phyloP scores from a whole-genome alignment of 1,139 yeast genomes.

The Geotrichum histeridarum region DNA sequence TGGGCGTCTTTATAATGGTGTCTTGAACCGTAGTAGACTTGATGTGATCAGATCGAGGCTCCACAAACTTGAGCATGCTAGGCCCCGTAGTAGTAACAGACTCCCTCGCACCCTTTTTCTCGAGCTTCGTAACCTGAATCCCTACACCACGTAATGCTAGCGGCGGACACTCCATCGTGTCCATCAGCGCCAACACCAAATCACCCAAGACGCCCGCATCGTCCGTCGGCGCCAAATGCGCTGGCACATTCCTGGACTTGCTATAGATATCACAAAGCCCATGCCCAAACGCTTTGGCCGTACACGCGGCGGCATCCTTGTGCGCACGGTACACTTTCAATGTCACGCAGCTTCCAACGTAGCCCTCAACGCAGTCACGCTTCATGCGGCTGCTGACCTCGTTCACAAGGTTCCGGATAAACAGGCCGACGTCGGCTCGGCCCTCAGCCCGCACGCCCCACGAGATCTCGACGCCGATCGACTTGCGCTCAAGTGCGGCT shows the following conservation, averaged over 20 bases:
- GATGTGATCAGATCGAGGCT: neutral
- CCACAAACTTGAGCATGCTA: conserved; percentile 2
- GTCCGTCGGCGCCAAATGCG: conserved; percentile 46
- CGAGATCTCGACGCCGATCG: conserved; percentile 83
- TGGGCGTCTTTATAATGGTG: neutral
- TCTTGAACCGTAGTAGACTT: too few species aligned
- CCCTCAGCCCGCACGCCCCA: conserved; percentile 79
- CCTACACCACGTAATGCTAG: conserved; percentile 75
- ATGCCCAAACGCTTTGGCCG: conserved; percentile 72
- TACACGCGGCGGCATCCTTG: conserved; percentile 6
- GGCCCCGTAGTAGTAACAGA: neutral
- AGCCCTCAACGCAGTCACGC: conserved; percentile 1
- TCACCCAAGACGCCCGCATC: conserved; percentile 58
- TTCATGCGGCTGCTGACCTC: conserved; percentile 56
- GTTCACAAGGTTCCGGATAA: conserved; percentile 52
- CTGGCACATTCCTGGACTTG: conserved; percentile 54
- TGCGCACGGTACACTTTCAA: conserved; percentile 51
- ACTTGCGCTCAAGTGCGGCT: conserved; percentile 53
- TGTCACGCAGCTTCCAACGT: conserved; percentile 54
- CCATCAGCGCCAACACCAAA: conserved; percentile 54
- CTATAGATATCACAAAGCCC: conserved; percentile 68
- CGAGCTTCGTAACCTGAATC: conserved; percentile 47
- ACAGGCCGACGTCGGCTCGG: conserved; percentile 56
- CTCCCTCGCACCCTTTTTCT: neutral
- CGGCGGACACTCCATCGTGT: conserved; percentile 57